phyloP scores from a whole-genome alignment of 1,139 yeast genomes.

The Blastobotrys elegans region DNA sequence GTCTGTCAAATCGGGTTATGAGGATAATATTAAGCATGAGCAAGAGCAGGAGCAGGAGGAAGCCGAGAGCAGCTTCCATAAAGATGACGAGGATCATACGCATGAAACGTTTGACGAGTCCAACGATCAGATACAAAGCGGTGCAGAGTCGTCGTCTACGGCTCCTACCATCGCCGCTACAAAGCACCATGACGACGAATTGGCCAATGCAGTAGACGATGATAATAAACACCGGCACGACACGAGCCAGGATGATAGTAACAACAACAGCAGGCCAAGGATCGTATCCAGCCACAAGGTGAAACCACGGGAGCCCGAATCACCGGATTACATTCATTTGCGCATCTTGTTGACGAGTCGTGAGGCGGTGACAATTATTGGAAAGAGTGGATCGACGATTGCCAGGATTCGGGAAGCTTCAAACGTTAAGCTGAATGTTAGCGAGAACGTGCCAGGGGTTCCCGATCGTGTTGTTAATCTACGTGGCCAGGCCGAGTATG shows the following conservation, averaged over 20 bases:
- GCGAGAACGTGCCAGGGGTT: constrained; percentile 68
- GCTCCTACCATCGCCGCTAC: no score
- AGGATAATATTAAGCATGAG: constrained; percentile 2
- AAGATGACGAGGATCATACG: background rate
- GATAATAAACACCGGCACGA: background rate
- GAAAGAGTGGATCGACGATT: constrained; percentile 72
- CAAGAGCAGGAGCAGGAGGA: background rate
- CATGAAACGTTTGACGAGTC: background rate
- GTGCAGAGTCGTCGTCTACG: background rate
- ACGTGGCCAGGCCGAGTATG: constrained; percentile 72
- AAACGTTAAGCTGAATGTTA: constrained; percentile 64
- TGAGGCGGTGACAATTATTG: constrained; percentile 72
- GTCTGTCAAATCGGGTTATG: background rate
- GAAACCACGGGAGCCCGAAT: background rate
- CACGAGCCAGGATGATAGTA: background rate
- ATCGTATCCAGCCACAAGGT: constrained; percentile 3
- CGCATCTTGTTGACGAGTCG: constrained; percentile 74
- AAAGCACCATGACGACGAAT: no score
- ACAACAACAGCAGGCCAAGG: background rate
- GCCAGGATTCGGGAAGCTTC: constrained; percentile 62
- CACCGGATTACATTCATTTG: constrained; percentile 48
- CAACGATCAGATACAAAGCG: background rate
- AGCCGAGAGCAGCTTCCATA: background rate
- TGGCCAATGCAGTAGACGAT: background rate
- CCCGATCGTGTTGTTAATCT: constrained; percentile 76